These are phyloP conservation scores for Hemileccinum rubropunctum DNA, from an alignment of 768 basidiomycete genomes.

Conservation along the genomic window DNA sequence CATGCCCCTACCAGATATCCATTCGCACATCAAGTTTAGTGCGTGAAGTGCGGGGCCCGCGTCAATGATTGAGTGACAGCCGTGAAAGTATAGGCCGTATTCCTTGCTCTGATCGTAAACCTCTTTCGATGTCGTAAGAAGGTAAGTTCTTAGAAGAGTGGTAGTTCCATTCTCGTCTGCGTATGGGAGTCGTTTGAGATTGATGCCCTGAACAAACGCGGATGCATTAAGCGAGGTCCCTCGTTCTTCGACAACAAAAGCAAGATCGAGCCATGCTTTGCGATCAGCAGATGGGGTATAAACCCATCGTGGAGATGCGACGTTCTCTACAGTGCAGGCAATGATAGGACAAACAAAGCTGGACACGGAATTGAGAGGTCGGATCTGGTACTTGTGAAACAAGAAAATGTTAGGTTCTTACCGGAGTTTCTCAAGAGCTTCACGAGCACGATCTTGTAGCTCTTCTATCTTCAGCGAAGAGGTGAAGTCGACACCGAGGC, in stretches of 20 bases:
- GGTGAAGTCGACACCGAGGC: conserved; percentile 15
- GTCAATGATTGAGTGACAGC: conserved; percentile 21
- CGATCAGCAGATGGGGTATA: conserved; percentile 24
- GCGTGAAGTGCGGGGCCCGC: conserved; percentile 20
- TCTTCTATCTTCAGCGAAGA: conserved; percentile 8
- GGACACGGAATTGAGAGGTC: too few relatives aligned
- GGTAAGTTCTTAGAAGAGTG: conserved; percentile 7
- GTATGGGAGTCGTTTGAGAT: conserved; percentile 19
- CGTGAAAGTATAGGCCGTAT: conserved; percentile 25
- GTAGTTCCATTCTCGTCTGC: background rate
- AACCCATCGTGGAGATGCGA: conserved; percentile 15
- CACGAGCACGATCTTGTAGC: conserved; percentile 6
- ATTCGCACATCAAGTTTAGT: conserved; percentile 21
- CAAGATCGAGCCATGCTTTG: conserved; percentile 21
- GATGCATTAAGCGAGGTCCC: conserved; percentile 13
- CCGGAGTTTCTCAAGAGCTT: conserved; percentile 21
- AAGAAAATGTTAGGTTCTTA: background rate
- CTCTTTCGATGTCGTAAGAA: conserved; percentile 9
- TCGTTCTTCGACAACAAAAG: conserved; percentile 15
- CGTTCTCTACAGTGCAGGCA: conserved; percentile 12
- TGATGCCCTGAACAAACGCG: conserved; percentile 17
- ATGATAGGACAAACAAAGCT: conserved; percentile 22
- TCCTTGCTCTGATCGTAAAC: background rate
- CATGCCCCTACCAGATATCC: conserved; percentile 18
- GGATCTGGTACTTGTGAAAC: background rate